Percentiles rank a stretch among this genome's conserved stretches.
Conservation (phyloP, 306 rosid genomes). For the Castanea crenata region DNA sequence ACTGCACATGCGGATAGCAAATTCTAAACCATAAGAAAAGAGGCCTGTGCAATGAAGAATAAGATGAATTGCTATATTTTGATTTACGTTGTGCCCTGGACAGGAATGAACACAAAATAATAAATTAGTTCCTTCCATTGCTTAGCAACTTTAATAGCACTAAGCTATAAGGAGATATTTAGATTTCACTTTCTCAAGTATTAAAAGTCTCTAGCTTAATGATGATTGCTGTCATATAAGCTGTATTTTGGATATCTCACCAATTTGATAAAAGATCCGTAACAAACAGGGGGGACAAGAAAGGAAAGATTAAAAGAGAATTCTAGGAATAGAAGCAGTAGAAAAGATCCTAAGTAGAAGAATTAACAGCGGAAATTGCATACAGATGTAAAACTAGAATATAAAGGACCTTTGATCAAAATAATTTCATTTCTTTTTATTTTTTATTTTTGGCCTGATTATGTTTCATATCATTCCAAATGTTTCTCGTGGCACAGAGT, state of each 20-base stretch:
- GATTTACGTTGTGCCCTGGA: not conserved
- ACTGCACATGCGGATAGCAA: conserved; percentile 51
- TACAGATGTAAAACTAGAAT: not conserved
- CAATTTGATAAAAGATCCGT: not conserved
- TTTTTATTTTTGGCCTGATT: not conserved
- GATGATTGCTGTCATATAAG: conserved; percentile 1
- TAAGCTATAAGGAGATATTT: not conserved
- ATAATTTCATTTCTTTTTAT: not conserved
- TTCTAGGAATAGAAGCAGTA: not conserved
- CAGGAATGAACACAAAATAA: not conserved
- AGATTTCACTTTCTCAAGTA: not conserved
- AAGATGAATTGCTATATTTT: not conserved
- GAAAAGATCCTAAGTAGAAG: conserved; percentile 6
- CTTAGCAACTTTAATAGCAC: not conserved
- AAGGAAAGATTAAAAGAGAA: not conserved
- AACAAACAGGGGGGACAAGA: not conserved
- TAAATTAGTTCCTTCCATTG: not conserved
- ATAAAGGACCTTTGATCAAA: not conserved
- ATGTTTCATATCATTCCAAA: not conserved
- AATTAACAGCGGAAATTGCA: not conserved
- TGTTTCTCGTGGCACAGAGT: not conserved
- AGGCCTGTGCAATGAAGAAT: not conserved
- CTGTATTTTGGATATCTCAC: not conserved
- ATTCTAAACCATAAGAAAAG: conserved; percentile 14
- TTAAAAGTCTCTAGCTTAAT: conserved; percentile 7